phyloP scores from a whole-genome alignment of 2,329 filamentous ascomycete genomes.

The Catunica adiposa region DNA sequence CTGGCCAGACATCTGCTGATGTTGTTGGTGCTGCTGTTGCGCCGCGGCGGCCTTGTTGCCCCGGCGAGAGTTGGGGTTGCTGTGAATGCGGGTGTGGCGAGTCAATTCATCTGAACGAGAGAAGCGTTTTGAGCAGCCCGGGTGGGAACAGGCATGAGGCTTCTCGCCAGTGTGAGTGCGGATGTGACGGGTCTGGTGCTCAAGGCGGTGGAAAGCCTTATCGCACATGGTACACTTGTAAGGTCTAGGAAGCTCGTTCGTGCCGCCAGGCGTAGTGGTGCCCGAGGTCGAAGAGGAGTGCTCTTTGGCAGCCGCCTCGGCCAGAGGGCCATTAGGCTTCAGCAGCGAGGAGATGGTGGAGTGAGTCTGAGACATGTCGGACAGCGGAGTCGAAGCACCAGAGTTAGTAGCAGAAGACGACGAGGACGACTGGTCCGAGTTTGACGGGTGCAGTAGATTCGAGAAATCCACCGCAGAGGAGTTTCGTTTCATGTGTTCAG shows the following conservation, averaged over 20 bases:
- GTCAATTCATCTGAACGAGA: slow-evolving; percentile 93
- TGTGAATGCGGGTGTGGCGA: slow-evolving; percentile 93
- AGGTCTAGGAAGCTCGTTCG: slow-evolving; percentile 67
- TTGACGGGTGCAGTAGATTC: slow-evolving; percentile 50
- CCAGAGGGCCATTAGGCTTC: slow-evolving; percentile 41
- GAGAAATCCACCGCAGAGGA: slow-evolving; percentile 58
- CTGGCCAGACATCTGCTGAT: slow-evolving; percentile 46
- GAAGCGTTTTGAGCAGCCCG: slow-evolving; percentile 93
- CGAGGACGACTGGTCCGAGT: slow-evolving; percentile 8
- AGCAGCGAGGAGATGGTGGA: slow-evolving; percentile 23
- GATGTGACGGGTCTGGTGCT: slow-evolving; percentile 85
- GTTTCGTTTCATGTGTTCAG: slow-evolving; percentile 57
- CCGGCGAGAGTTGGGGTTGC: slow-evolving; percentile 90
- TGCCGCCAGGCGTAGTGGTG: slow-evolving; percentile 14
- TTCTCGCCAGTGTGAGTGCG: slow-evolving; percentile 97
- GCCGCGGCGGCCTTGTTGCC: slow-evolving; percentile 59
- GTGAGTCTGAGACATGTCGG: slow-evolving; percentile 12
- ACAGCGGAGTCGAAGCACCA: slow-evolving; percentile 11
- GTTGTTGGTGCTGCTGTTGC: slow-evolving; percentile 76
- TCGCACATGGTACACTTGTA: slow-evolving; percentile 99
- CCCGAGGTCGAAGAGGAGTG: slow-evolving; percentile 30
- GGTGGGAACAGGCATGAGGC: slow-evolving; percentile 88
- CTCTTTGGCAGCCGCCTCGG: slow-evolving; percentile 25
- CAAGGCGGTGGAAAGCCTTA: slow-evolving; percentile 93
- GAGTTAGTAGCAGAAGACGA: slow-evolving; percentile 12